A percentile compares a stretch with the other conserved stretches of the same genome.
Conservation (phyloP, 331 rosid species). For the Rhamnella rubrinervis region DNA sequence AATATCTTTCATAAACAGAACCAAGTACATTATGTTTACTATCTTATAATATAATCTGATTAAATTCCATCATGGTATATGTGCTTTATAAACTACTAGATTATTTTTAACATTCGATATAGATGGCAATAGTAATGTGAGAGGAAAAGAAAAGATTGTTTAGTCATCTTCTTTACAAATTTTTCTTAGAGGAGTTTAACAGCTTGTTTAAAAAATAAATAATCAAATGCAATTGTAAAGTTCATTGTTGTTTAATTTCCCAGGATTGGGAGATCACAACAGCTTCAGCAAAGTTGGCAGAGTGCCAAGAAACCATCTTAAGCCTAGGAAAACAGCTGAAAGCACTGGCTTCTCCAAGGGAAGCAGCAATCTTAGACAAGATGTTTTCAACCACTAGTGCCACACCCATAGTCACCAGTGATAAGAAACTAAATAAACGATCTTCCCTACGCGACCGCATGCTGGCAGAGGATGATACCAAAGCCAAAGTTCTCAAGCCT, state of each 20-base stretch:
- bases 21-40: neutral
- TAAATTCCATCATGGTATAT: neutral
- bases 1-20: neutral
- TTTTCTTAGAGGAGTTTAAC: neutral
- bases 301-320: slow-evolving; percentile 47
- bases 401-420: slow-evolving; percentile 6
- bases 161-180: neutral
- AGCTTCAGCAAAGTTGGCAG: slow-evolving; percentile 47
- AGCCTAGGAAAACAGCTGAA: slow-evolving; percentile 46
- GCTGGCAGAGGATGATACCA: slow-evolving; percentile 33
- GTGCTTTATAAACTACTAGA: neutral
- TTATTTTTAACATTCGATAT: neutral
- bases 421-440: slow-evolving; percentile 27
- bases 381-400: slow-evolving; percentile 22
- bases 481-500: slow-evolving; percentile 11
- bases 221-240: neutral
- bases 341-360: slow-evolving; percentile 39
- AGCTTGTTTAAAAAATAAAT: neutral
- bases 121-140: no score
- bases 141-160: neutral
- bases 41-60: neutral
- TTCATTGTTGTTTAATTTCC: neutral
- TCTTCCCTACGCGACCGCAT: slow-evolving; percentile 33
- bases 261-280: slow-evolving; percentile 51
- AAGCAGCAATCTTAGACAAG: slow-evolving; percentile 34